Evolutionary conservation across 495 filamentous ascomycete genomes (phyloP).

Genomic region (Talaromyces thailandensis): DNA sequence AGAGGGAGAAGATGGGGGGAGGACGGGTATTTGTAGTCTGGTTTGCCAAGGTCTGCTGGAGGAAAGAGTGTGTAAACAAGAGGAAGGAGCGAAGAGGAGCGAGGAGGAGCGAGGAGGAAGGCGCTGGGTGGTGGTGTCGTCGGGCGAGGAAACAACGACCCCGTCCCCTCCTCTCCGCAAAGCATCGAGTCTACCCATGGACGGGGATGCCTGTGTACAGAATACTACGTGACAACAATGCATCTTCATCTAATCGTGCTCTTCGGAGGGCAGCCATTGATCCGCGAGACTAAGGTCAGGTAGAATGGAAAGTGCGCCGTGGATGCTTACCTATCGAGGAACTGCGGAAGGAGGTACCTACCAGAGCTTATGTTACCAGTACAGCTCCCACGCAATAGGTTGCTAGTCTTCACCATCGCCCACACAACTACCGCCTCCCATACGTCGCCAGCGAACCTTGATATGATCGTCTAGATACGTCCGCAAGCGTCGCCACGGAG

Average conservation of each 20-base stretch:
- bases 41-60: too few relatives aligned
- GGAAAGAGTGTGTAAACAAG: neutral
- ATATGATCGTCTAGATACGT: neutral
- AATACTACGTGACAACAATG: too few relatives aligned
- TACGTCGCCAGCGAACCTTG: neutral
- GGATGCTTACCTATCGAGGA: too few relatives aligned
- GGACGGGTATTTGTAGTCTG: too few relatives aligned
- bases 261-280: too few relatives aligned
- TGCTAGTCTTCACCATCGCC: neutral
- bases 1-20: neutral
- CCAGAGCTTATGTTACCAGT: too few relatives aligned
- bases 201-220: neutral
- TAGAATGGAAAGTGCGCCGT: too few relatives aligned
- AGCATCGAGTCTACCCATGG: neutral
- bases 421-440: neutral
- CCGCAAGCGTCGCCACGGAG: neutral
- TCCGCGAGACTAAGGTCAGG: too few relatives aligned
- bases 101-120: neutral
- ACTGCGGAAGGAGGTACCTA: too few relatives aligned
- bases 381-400: too few relatives aligned
- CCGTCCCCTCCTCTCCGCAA: neutral
- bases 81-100: neutral
- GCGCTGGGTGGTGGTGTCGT: neutral
- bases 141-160: neutral
- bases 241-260: too few relatives aligned